Conservation (phyloP, 495 filamentous ascomycete species). For the Aspergillus heteromorphus region DNA sequence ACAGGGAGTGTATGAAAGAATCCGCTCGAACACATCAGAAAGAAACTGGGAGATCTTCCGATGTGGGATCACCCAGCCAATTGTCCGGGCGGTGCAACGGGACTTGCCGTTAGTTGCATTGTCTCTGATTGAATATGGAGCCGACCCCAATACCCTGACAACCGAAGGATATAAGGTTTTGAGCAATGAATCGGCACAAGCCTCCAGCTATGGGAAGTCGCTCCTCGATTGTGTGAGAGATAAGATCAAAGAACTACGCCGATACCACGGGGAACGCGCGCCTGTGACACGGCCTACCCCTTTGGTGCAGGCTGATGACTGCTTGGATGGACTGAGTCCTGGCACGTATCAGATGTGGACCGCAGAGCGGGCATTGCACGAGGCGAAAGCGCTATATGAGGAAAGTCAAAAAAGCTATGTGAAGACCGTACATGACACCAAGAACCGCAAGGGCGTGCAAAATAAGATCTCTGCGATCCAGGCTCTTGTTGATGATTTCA, state of each 20-base stretch:
- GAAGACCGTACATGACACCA: background rate
- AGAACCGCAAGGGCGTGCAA: background rate
- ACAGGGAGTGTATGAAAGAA: constrained; percentile 11
- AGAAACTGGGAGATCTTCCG: constrained; percentile 37
- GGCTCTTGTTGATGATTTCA: constrained; percentile 42
- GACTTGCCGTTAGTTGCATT: constrained; percentile 47
- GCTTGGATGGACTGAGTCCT: constrained; percentile 1
- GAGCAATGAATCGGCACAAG: constrained; percentile 5
- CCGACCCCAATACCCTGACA: constrained; percentile 48
- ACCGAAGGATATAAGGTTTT: constrained; percentile 27
- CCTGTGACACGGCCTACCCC: constrained; percentile 13
- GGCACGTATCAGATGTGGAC: constrained; percentile 12
- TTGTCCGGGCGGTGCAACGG: constrained; percentile 50
- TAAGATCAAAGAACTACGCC: constrained; percentile 41
- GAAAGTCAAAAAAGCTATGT: background rate
- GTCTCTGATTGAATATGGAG: constrained; percentile 54
- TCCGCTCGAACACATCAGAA: constrained; percentile 22
- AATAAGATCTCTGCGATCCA: constrained; percentile 28
- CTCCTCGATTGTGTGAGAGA: constrained; percentile 52
- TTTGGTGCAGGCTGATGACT: constrained; percentile 24
- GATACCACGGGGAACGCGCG: constrained; percentile 29
- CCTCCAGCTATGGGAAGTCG: constrained; percentile 28
- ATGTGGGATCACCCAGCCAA: constrained; percentile 46
- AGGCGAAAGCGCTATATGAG: constrained; percentile 13
- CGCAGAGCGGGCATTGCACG: constrained; percentile 29